phyloP scores from a whole-genome alignment of 129 eudicot genomes.

The Arctium lappa region DNA sequence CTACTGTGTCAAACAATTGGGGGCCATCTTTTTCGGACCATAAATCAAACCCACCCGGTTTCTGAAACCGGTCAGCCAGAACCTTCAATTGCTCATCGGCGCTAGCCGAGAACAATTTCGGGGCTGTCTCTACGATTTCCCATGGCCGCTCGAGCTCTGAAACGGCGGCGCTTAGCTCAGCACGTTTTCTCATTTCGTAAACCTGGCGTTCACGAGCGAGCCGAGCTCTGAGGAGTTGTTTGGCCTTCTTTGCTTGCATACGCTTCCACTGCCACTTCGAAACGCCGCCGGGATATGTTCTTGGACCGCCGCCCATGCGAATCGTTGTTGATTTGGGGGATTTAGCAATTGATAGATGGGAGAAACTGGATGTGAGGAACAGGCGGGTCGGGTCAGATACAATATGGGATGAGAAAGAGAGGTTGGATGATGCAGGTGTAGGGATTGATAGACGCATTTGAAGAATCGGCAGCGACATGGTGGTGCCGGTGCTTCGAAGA shows the following conservation, averaged over 20 bases:
- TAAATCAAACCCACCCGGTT: constrained; percentile 92
- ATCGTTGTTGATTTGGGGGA: constrained; percentile 43
- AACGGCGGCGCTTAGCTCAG: constrained; percentile 81
- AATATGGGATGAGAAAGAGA: constrained; percentile 41
- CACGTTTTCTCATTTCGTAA: constrained; percentile 91
- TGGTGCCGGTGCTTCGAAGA: background rate
- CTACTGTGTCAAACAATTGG: constrained; percentile 59
- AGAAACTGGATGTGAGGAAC: constrained; percentile 31
- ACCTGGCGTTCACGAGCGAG: constrained; percentile 84
- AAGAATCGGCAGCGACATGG: constrained; percentile 34
- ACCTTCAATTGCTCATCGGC: constrained; percentile 92
- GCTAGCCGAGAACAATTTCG: constrained; percentile 59
- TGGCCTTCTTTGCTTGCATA: constrained; percentile 78
- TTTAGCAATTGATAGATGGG: constrained; percentile 29
- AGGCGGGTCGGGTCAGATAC: constrained; percentile 33
- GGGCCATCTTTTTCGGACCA: constrained; percentile 98
- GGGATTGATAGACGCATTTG: constrained; percentile 23
- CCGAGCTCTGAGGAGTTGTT: constrained; percentile 83
- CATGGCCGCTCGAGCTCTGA: constrained; percentile 89
- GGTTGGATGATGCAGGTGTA: constrained; percentile 14
- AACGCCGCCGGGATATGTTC: constrained; percentile 93
- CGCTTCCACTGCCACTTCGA: constrained; percentile 97
- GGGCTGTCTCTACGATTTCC: constrained; percentile 80
- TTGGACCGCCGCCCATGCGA: constrained; percentile 97
- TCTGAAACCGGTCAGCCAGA: constrained; percentile 92